These are phyloP conservation scores for Botrytis sinoallii DNA, from an alignment of 2,329 filamentous ascomycete genomes.

Conservation along the genomic window DNA sequence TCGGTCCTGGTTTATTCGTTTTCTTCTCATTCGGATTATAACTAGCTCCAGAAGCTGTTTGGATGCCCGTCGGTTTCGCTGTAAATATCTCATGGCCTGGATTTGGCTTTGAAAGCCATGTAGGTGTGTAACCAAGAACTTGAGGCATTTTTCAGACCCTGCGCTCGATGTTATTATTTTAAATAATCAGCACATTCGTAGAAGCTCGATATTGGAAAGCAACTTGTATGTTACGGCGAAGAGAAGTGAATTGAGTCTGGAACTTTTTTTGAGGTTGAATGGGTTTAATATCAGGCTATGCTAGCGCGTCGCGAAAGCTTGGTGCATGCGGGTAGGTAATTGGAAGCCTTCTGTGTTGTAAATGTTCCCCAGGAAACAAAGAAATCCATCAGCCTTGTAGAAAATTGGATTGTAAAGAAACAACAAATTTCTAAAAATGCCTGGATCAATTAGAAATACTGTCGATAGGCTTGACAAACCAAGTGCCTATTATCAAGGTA, in stretches of 20 bases:
- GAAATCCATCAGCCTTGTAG: constrained; percentile 17
- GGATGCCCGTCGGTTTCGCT: constrained; percentile 42
- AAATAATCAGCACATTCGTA: constrained; percentile 19
- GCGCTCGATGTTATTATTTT: constrained; percentile 23
- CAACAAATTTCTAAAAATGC: constrained; percentile 29
- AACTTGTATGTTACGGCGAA: constrained; percentile 17
- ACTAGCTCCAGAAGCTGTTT: constrained; percentile 24
- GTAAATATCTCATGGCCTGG: constrained; percentile 77
- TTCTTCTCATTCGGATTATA: constrained; percentile 39
- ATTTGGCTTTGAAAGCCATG: constrained; percentile 78
- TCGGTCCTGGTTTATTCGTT: constrained; percentile 48
- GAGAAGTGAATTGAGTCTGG: constrained; percentile 12
- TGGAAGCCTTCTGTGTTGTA: constrained; percentile 6
- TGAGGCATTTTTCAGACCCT: constrained; percentile 65
- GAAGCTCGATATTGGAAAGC: constrained; percentile 21
- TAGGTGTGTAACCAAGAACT: constrained; percentile 78
- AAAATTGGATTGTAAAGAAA: constrained; percentile 7
- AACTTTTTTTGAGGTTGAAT: constrained; percentile 25
- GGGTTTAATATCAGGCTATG: constrained; percentile 16
- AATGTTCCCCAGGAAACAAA: constrained; percentile 20
- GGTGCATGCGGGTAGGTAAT: neutral
- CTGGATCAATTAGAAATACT: constrained; percentile 55
- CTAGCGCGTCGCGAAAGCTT: constrained; percentile 28
- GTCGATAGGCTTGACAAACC: constrained; percentile 91
- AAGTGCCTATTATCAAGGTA: constrained; percentile 86